Evolutionary conservation across 148 eudicot species (phyloP), one percentile per base, ranked within the genome.

Genomic region (Vaccinium macrocarpon): DNA sequence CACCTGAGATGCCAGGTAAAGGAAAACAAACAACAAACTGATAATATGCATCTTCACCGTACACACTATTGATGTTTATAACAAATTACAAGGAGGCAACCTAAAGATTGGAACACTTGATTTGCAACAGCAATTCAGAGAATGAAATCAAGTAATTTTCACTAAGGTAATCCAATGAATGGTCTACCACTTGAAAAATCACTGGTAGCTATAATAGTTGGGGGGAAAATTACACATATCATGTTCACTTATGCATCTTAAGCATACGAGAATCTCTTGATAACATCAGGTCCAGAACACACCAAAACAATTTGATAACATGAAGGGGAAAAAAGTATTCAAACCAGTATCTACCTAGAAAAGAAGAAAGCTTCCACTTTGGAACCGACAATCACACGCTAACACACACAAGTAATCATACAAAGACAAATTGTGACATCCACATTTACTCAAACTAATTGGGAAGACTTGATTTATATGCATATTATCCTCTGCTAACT

Each of bases 1-100:
- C 78, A 97, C 93, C 99, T 97, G 89, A 84, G 80, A 86, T 52
- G 27, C 77, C 82, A 87, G 75, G 59, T 53, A 49, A 42, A 59
- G 66, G 16, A 42, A 81, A 52, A 71, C 79, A 56, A 59, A 23
- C 62, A 75, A 23, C n/a, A 66, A 82, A 18, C 81, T 62, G 32
- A 8, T 66, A n/a, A 49, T 1, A 76, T 61, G 42, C 61, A 81
- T 52, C 76, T 75, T 15, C 64, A 49, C 16, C 23, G 5, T 16
- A 73, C 50, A 81, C 23, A 81, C 21, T 9, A 12, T n/a, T 1
- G n/a, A 57, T 46, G 50, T 61, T 73, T 74, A 49, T 9, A 71
- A 78, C 62, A 42, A 71, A 71, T 7, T 14, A 70, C n/a, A n/a
- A 77, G 48, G 35, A 48, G n/a, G 42, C 57, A 42, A 68, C 53